A percentile compares a stretch with the other conserved stretches of the same genome.
Conservation (phyloP, 169 alveolate genomes). For the Pseudocohnilembus persalinus region DNA sequence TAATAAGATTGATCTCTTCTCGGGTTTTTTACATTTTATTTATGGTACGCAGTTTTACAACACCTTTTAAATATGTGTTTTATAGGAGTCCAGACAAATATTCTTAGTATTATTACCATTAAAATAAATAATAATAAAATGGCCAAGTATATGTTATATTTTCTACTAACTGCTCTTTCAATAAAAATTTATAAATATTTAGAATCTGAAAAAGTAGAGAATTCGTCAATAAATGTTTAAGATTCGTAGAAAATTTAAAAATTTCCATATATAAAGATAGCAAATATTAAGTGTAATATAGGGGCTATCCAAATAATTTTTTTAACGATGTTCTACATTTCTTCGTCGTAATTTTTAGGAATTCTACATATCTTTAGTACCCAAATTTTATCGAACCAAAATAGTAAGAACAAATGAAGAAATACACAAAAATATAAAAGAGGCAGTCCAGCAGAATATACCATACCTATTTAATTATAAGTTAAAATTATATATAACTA, state of each 20-base stretch:
- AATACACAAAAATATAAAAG: slow-evolving; percentile 1
- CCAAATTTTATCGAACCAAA: slow-evolving; percentile 19
- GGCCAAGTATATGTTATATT: not conserved
- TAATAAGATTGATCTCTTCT: not conserved
- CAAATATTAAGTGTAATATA: slow-evolving; percentile 5
- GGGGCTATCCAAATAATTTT: not conserved
- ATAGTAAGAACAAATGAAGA: not conserved
- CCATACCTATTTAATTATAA: slow-evolving; percentile 12
- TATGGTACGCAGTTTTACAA: not conserved
- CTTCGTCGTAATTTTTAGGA: slow-evolving; percentile 9
- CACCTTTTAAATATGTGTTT: not conserved
- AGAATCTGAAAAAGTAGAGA: not conserved
- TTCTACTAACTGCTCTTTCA: slow-evolving; percentile 7
- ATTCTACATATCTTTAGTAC: slow-evolving; percentile 6
- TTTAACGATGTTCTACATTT: slow-evolving; percentile 10
- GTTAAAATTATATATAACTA: not conserved
- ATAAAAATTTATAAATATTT: not conserved
- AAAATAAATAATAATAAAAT: not conserved
- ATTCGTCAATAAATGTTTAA: not conserved
- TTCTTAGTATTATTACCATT: not conserved
- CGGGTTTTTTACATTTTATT: not conserved
- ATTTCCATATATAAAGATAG: slow-evolving; percentile 24
- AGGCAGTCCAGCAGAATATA: slow-evolving; percentile 20
- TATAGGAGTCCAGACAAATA: slow-evolving; percentile 2
- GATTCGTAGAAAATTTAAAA: slow-evolving; percentile 13